Evolutionary conservation across 495 filamentous ascomycete genomes (phyloP).

Genomic region (Xanthoparmelia taractica): DNA sequence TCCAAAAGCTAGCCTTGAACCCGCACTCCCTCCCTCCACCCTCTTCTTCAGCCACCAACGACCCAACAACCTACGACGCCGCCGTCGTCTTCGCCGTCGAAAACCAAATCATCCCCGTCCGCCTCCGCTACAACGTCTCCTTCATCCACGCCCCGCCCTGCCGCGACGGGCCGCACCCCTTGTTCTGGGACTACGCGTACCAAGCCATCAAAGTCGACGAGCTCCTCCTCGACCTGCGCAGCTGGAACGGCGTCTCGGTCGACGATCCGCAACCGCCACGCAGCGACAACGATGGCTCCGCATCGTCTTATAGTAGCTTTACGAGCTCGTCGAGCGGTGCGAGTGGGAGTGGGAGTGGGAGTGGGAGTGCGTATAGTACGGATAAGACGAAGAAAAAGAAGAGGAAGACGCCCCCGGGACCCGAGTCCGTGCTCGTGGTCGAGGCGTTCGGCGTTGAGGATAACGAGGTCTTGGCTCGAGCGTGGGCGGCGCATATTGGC

Average conservation of each 20-base stretch:
- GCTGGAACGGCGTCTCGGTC: slow-evolving; percentile 6
- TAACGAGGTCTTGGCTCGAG: slow-evolving; percentile 65
- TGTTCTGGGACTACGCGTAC: slow-evolving; percentile 61
- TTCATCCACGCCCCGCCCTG: slow-evolving; percentile 63
- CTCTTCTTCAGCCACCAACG: background rate
- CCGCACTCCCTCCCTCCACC: background rate
- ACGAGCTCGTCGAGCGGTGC: slow-evolving; percentile 12
- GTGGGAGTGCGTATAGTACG: slow-evolving; percentile 39
- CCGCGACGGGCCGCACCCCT: slow-evolving; percentile 60
- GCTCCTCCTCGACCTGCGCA: slow-evolving; percentile 31
- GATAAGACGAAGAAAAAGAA: slow-evolving; percentile 32
- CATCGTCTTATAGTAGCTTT: background rate
- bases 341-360: slow-evolving; percentile 32
- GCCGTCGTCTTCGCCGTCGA: slow-evolving; percentile 60
- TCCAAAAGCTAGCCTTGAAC: slow-evolving; percentile 54
- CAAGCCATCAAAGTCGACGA: slow-evolving; percentile 48
- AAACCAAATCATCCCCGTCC: slow-evolving; percentile 54
- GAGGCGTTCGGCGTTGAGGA: slow-evolving; percentile 62
- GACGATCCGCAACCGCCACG: background rate
- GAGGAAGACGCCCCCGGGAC: background rate
- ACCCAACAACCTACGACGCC: slow-evolving; percentile 51
- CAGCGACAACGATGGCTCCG: background rate
- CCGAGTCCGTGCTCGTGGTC: slow-evolving; percentile 50
- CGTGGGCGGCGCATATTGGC: slow-evolving; percentile 66
- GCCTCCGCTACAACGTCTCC: slow-evolving; percentile 54